A percentile compares a stretch with the other conserved stretches of the same genome.
These are phyloP conservation scores for Cryptococcus sp. DNA, from an alignment of 1,284 basidiomycete genomes.

Conservation along the genomic window DNA sequence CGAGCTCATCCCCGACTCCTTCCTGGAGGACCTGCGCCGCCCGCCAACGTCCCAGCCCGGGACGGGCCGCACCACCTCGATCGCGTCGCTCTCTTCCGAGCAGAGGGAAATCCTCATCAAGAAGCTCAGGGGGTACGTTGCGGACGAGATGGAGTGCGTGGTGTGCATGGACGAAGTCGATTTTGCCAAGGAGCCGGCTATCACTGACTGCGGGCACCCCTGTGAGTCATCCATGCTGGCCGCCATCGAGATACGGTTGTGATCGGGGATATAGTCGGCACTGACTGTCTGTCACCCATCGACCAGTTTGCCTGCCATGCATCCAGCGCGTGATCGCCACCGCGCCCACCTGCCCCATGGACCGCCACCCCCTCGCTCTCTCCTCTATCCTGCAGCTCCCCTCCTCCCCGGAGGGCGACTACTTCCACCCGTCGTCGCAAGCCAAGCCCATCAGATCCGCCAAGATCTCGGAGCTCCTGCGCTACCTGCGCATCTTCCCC, in stretches of 20 bases:
- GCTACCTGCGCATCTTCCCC: constrained; percentile 67
- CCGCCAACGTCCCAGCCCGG: constrained; percentile 46
- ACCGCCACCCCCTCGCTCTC: constrained; percentile 63
- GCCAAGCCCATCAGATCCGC: constrained; percentile 58
- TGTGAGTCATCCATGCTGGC: constrained; percentile 47
- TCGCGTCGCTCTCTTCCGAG: constrained; percentile 28
- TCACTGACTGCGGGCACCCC: constrained; percentile 71
- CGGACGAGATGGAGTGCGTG: constrained; percentile 75
- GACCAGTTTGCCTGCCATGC: constrained; percentile 58
- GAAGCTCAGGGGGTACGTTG: constrained; percentile 64
- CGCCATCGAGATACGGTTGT: too few relatives aligned
- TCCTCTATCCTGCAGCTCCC: constrained; percentile 66
- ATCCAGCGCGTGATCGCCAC: constrained; percentile 61
- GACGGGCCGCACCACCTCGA: constrained; percentile 43
- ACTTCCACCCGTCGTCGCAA: constrained; percentile 24
- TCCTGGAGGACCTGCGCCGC: constrained; percentile 63
- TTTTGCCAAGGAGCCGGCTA: constrained; percentile 63
- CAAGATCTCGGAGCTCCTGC: constrained; percentile 74
- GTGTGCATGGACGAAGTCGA: constrained; percentile 23
- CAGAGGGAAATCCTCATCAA: constrained; percentile 57
- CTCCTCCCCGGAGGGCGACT: constrained; percentile 55
- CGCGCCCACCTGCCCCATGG: constrained; percentile 76
- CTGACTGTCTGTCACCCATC: background rate
- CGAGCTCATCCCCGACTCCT: constrained; percentile 68
- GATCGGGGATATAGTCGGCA: too few relatives aligned